Conservation (phyloP, 2,329 filamentous ascomycete species). For the Diplodia corticola region DNA sequence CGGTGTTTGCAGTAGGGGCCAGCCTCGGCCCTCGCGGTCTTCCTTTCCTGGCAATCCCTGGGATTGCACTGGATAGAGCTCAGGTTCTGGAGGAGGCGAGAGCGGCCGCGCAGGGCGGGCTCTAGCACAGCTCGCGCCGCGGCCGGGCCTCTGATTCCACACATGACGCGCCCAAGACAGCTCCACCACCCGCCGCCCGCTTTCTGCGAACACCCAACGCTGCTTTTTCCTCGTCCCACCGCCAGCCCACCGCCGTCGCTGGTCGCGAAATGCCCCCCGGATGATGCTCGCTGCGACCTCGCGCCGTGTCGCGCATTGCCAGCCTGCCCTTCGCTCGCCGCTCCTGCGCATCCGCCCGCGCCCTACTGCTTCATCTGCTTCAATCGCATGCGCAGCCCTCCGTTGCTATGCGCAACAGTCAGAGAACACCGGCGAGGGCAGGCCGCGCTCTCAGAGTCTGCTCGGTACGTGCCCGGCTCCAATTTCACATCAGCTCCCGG, state of each 20-base stretch:
- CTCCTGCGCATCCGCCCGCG: not conserved
- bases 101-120: not conserved
- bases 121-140: constrained; percentile 4
- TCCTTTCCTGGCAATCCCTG: constrained; percentile 2
- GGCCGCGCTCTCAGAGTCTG: not conserved
- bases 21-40: not conserved
- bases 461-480: not conserved
- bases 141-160: not conserved
- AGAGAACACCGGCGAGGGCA: not conserved
- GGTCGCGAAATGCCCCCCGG: not conserved
- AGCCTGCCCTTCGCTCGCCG: constrained; percentile 10
- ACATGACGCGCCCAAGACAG: constrained; percentile 8
- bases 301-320: not conserved
- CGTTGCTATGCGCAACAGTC: constrained; percentile 11
- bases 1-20: not conserved
- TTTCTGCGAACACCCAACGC: not conserved
- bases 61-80: not conserved
- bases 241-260: not conserved
- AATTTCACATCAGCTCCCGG: not conserved
- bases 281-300: constrained; percentile 2
- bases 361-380: not conserved
- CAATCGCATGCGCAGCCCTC: not conserved
- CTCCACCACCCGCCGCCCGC: constrained; percentile 10
- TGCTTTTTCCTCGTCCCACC: not conserved
- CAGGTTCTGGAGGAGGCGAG: not conserved